Base-by-base conservation (phyloP, 345 rosid genomes). In the Laguncularia racemosa region DNA sequence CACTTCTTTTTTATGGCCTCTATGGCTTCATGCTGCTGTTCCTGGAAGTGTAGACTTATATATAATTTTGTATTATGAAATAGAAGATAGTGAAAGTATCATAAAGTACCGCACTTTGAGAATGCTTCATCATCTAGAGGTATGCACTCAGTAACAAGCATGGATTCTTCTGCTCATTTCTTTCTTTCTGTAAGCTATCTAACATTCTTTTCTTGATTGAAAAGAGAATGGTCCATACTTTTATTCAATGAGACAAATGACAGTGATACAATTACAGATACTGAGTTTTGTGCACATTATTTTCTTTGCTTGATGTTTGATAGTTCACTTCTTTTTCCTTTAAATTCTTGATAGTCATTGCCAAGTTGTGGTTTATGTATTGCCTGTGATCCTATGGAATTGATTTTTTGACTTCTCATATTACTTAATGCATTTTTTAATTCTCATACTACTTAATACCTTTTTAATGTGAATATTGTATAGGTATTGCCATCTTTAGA, bases 21-120 rank as follows among this genome's bases (percentile, higher is more conserved):
- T 93, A 44, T 90, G 99, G 99, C 67, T 90, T 74, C 97, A 82
- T 55, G 97, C 99, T 75, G 86, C 99, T 67, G 71, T 69, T 59
- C 92, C 96, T 64, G 99, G 96, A 77, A 75, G 67, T 23, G 67
- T 81, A 58, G 80, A 87, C 47, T 64, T 87, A 72, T 75, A 66
- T 58, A 60, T 90, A 54, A 75, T 84, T 50, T 68, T 90, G 72
- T 93, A 87, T 83, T 93, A 87, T 70, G 99, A 88, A 84, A 77
- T 85, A 73, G 91, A 64, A 71, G 82, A 81, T 75, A 71, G 57
- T 62, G 81, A 95, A 70, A 79, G 83, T 71, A 44, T 63, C 78
- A 78, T 93, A 80, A 93, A 73, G 71, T 93, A 84, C 83, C 96
- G 96, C 68, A 79, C 83, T 49, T 77, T 93, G 46, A 84, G 96